Evolutionary conservation across 805 yeast species (phyloP).

Genomic region (Schwanniomyces yamadae): DNA sequence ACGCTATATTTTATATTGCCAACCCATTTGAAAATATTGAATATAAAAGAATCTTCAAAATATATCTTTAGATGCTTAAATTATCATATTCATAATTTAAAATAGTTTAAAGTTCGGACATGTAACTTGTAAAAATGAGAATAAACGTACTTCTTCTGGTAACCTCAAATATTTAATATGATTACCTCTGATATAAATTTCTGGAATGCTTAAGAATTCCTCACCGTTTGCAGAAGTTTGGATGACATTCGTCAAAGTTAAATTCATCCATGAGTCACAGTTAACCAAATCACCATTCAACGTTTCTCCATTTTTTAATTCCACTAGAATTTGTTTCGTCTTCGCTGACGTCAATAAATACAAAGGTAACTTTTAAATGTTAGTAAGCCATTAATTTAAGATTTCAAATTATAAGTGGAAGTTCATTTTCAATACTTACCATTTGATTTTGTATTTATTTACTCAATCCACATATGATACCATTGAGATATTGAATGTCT

Average conservation of each 20-base stretch:
- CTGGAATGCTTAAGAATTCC: constrained; percentile 61
- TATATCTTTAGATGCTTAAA: too few relatives aligned
- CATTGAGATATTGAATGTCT: too few relatives aligned
- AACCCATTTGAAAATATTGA: too few relatives aligned
- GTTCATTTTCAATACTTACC: neutral
- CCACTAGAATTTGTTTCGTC: constrained; percentile 83
- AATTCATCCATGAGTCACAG: constrained; percentile 95
- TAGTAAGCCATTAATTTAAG: neutral
- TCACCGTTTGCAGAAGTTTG: constrained; percentile 64
- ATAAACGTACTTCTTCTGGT: constrained; percentile 54
- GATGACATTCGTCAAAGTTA: constrained; percentile 74
- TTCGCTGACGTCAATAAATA: constrained; percentile 88
- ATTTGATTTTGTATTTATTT: too few relatives aligned
- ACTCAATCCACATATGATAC: too few relatives aligned
- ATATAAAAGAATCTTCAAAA: too few relatives aligned
- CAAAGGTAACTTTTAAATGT: constrained; percentile 69
- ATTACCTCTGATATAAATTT: constrained; percentile 80
- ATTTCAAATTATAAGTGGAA: neutral
- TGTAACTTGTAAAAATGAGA: too few relatives aligned
- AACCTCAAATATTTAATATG: constrained; percentile 77
- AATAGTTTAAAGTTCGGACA: too few relatives aligned
- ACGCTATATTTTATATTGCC: neutral
- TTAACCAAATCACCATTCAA: constrained; percentile 79
- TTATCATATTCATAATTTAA: too few relatives aligned
- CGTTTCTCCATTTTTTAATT: constrained; percentile 88